Conservation (phyloP, 768 basidiomycete genomes). For the Gyrodon lividus region DNA sequence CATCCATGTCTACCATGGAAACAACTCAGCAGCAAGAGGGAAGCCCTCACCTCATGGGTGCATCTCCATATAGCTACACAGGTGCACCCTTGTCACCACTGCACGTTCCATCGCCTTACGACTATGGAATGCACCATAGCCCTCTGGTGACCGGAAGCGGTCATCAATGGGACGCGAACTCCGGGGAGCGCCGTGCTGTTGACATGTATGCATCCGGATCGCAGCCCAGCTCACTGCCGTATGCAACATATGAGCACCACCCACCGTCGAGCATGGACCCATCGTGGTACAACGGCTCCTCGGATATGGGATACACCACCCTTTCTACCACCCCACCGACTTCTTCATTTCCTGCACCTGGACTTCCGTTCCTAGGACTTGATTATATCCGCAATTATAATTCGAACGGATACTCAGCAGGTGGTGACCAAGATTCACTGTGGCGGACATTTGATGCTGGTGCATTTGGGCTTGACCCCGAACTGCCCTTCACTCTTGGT, state of each 20-base stretch:
- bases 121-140: slow-evolving; percentile 43
- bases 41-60: slow-evolving; percentile 51
- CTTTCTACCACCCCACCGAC: slow-evolving; percentile 60
- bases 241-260: slow-evolving; percentile 45
- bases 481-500: slow-evolving; percentile 64
- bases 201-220: slow-evolving; percentile 45
- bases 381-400: slow-evolving; percentile 82
- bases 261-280: slow-evolving; percentile 41
- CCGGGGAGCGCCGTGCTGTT: slow-evolving; percentile 37
- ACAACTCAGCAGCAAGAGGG: slow-evolving; percentile 46
- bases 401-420: slow-evolving; percentile 39
- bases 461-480: slow-evolving; percentile 75
- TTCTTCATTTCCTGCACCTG: slow-evolving; percentile 65
- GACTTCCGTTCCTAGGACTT: slow-evolving; percentile 80
- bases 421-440: slow-evolving; percentile 40
- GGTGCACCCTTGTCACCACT: slow-evolving; percentile 51
- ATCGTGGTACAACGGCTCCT: slow-evolving; percentile 32
- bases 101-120: slow-evolving; percentile 55
- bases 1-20: slow-evolving; percentile 53
- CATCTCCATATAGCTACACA: slow-evolving; percentile 43
- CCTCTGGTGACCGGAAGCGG: slow-evolving; percentile 23
- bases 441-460: slow-evolving; percentile 69
- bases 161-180: slow-evolving; percentile 46
- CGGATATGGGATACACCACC: slow-evolving; percentile 40
- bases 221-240: slow-evolving; percentile 37